Evolutionary conservation across 1,284 basidiomycete genomes (phyloP).

Genomic region (Tilletia caries): DNA sequence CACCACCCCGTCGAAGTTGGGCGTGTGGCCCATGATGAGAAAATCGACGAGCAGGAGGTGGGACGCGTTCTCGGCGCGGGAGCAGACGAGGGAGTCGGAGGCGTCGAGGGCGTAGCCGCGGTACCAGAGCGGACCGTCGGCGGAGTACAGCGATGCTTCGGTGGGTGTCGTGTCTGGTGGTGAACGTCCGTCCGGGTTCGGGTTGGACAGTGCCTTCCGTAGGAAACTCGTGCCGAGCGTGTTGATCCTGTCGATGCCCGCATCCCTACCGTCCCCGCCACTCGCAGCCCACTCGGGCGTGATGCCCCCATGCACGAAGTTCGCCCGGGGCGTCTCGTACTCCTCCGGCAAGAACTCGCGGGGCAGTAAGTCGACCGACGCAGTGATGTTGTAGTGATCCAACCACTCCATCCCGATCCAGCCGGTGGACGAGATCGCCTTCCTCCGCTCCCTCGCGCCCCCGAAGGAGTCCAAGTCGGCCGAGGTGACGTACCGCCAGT

Average conservation of each 20-base stretch:
- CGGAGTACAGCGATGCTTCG: slow-evolving; percentile 34
- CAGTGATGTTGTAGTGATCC: slow-evolving; percentile 35
- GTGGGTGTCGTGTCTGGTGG: slow-evolving; percentile 28
- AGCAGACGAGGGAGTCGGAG: slow-evolving; percentile 23
- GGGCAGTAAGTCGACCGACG: slow-evolving; percentile 31
- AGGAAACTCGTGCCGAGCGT: slow-evolving; percentile 32
- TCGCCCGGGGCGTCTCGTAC: slow-evolving; percentile 17
- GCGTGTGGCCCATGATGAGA: slow-evolving; percentile 29
- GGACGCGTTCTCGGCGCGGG: slow-evolving; percentile 21
- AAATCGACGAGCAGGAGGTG: slow-evolving; percentile 15
- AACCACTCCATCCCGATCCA: slow-evolving; percentile 50
- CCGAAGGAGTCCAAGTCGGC: slow-evolving; percentile 54
- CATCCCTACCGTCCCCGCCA: slow-evolving; percentile 18
- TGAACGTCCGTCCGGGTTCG: slow-evolving; percentile 17
- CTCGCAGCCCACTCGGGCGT: slow-evolving; percentile 33
- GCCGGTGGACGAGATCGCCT: slow-evolving; percentile 54
- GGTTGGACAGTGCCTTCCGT: slow-evolving; percentile 29
- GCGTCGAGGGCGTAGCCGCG: slow-evolving; percentile 44
- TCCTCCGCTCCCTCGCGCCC: slow-evolving; percentile 26
- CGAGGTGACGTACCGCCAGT: slow-evolving; percentile 56
- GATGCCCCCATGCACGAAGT: slow-evolving; percentile 52
- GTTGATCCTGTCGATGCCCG: slow-evolving; percentile 32
- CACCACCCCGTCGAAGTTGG: slow-evolving; percentile 44
- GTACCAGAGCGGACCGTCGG: slow-evolving; percentile 49
- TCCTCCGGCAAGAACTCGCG: slow-evolving; percentile 16